These are phyloP conservation scores for Rhizopus microsporus DNA, from an alignment of 371 early-diverging fungal species.

Conservation along the genomic window DNA sequence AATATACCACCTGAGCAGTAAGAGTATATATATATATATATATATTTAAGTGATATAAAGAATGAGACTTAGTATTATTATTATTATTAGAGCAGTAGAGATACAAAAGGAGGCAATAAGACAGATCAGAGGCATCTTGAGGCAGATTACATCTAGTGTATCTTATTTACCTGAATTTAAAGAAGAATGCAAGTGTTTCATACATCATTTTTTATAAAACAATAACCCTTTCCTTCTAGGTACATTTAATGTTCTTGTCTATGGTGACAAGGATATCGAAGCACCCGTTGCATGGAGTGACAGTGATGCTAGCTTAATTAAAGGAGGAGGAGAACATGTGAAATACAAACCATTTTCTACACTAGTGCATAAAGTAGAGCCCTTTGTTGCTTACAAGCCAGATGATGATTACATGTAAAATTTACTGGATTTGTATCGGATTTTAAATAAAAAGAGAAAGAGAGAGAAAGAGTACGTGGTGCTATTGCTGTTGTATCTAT, in stretches of 20 bases:
- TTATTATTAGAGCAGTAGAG: constrained; percentile 49
- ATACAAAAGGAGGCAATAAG: constrained; percentile 41
- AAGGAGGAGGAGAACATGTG: constrained; percentile 83
- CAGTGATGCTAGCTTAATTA: constrained; percentile 74
- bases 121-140: constrained; percentile 86
- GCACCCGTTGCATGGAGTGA: constrained; percentile 89
- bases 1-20: constrained; percentile 28
- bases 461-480: background rate
- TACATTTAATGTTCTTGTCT: constrained; percentile 88
- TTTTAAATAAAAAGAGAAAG: too few relatives aligned
- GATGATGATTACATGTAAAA: constrained; percentile 18
- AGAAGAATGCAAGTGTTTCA: constrained; percentile 69
- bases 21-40: constrained; percentile 4
- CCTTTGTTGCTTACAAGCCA: constrained; percentile 81
- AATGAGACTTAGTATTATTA: constrained; percentile 12
- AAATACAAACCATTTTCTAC: constrained; percentile 81
- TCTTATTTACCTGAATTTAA: constrained; percentile 88
- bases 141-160: constrained; percentile 89
- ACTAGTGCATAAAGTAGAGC: constrained; percentile 77
- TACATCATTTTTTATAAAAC: background rate
- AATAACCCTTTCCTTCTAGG: constrained; percentile 30
- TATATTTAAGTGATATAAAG: constrained; percentile 33
- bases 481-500: background rate
- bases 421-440: too few relatives aligned
- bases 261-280: constrained; percentile 84